A percentile compares a stretch with the other conserved stretches of the same genome.
Evolutionary conservation across 768 basidiomycete species (phyloP).

Genomic region (Mycena rosella): DNA sequence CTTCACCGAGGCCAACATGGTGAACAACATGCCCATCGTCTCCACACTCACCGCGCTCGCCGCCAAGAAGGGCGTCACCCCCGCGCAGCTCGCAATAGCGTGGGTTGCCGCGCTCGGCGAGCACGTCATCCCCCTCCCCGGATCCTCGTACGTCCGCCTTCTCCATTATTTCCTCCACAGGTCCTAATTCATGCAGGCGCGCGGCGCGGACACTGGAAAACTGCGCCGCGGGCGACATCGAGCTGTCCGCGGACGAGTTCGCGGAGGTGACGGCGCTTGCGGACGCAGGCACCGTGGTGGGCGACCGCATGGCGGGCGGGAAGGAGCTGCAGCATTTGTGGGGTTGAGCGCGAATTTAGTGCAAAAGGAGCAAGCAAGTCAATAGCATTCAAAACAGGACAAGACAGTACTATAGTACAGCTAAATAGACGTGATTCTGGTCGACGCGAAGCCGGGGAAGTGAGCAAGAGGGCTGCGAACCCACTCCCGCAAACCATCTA

Average conservation of each 20-base stretch:
- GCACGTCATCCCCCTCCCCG: too few relatives aligned
- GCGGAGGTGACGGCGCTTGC: conserved; percentile 51
- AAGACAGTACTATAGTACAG: too few relatives aligned
- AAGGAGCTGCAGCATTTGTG: conserved; percentile 25
- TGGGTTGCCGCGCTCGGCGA: conserved; percentile 58
- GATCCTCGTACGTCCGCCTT: too few relatives aligned
- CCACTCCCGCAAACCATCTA: too few relatives aligned
- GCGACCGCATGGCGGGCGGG: conserved; percentile 10
- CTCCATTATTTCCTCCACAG: too few relatives aligned
- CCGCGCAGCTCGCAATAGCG: conserved; percentile 55
- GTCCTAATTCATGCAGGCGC: too few relatives aligned
- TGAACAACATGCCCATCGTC: conserved; percentile 58
- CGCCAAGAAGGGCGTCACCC: conserved; percentile 54
- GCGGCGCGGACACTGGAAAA: conserved; percentile 56
- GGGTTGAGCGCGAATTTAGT: conserved; percentile 9
- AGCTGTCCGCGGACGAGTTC: conserved; percentile 55
- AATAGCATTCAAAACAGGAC: too few relatives aligned
- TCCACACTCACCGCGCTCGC: conserved; percentile 55
- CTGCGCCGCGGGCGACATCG: conserved; percentile 55
- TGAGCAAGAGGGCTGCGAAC: too few relatives aligned
- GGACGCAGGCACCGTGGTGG: conserved; percentile 3
- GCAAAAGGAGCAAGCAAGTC: too few relatives aligned
- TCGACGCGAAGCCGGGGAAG: too few relatives aligned
- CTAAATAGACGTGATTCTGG: too few relatives aligned
- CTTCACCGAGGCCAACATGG: conserved; percentile 59